Evolutionary conservation across 148 eudicot genomes (phyloP).

Genomic region (Rhododendron griersonianum): DNA sequence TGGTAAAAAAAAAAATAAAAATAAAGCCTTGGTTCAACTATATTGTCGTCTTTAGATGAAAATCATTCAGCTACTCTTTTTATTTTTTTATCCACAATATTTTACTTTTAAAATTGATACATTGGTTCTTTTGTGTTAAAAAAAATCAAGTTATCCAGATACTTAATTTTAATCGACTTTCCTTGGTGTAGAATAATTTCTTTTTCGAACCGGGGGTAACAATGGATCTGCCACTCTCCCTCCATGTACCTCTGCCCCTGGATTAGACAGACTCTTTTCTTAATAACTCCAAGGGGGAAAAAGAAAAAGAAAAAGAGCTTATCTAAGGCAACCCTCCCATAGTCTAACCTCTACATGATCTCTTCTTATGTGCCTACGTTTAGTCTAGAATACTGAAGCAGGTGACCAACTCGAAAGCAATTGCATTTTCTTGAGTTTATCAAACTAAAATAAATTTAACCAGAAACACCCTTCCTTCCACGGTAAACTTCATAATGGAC

Average conservation of each 20-base stretch:
- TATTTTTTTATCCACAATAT: too few species aligned
- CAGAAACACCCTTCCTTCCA: neutral
- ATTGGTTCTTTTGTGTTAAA: too few species aligned
- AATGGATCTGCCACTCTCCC: neutral
- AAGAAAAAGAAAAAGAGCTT: too few species aligned
- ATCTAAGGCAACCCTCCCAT: neutral
- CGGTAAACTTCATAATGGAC: neutral
- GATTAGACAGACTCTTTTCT: neutral
- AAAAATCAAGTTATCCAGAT: too few species aligned
- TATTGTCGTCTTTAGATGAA: too few species aligned
- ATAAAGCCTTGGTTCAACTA: too few species aligned
- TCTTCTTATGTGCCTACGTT: too few species aligned
- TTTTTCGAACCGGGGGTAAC: too few species aligned
- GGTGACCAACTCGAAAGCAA: constrained; percentile 1
- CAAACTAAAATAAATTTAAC: neutral
- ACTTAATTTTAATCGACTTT: too few species aligned
- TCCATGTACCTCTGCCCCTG: neutral
- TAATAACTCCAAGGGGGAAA: neutral
- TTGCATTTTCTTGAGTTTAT: neutral
- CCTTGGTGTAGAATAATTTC: too few species aligned
- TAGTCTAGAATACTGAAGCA: neutral
- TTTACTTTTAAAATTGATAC: neutral
- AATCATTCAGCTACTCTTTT: too few species aligned
- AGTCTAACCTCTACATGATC: neutral
- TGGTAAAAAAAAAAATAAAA: too few species aligned